Percentiles rank a stretch among this genome's conserved stretches.
Evolutionary conservation across 2,329 filamentous ascomycete genomes (phyloP).

Genomic region (Hymenoscyphus linearis): DNA sequence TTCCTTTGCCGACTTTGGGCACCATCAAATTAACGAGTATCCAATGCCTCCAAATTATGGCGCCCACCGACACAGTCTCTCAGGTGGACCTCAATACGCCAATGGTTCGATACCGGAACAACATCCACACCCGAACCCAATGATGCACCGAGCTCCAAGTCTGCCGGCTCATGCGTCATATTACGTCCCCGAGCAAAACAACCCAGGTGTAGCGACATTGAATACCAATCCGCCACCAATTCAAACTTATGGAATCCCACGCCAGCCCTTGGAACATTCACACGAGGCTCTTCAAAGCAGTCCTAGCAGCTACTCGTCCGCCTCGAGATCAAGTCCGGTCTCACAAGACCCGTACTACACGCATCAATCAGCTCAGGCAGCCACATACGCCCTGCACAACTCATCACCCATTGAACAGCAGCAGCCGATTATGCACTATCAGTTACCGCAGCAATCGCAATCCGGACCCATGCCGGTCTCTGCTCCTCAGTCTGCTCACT

Average conservation of each 20-base stretch:
- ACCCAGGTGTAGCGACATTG: slow-evolving; percentile 58
- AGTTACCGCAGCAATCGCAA: slow-evolving; percentile 26
- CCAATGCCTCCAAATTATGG: slow-evolving; percentile 34
- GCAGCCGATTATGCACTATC: slow-evolving; percentile 35
- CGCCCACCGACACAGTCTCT: slow-evolving; percentile 43
- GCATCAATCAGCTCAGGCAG: slow-evolving; percentile 44
- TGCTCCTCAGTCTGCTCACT: slow-evolving; percentile 30
- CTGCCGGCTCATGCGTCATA: slow-evolving; percentile 30
- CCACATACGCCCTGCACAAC: slow-evolving; percentile 44
- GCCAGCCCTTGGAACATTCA: slow-evolving; percentile 38
- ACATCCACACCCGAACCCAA: slow-evolving; percentile 34
- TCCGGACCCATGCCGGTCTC: slow-evolving; percentile 26
- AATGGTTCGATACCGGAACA: slow-evolving; percentile 39
- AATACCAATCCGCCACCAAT: slow-evolving; percentile 46
- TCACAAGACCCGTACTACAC: slow-evolving; percentile 53
- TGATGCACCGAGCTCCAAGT: slow-evolving; percentile 31
- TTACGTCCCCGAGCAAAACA: slow-evolving; percentile 57
- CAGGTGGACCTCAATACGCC: slow-evolving; percentile 40
- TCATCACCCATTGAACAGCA: slow-evolving; percentile 43
- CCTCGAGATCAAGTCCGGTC: slow-evolving; percentile 48
- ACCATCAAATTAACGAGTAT: slow-evolving; percentile 38
- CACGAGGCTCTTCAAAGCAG: slow-evolving; percentile 51
- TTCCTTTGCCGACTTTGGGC: slow-evolving; percentile 49
- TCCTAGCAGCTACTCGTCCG: slow-evolving; percentile 52
- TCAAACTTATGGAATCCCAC: slow-evolving; percentile 40